Evolutionary conservation across 2,329 filamentous ascomycete species (phyloP).

Genomic region (Pseudonectria foliicola): DNA sequence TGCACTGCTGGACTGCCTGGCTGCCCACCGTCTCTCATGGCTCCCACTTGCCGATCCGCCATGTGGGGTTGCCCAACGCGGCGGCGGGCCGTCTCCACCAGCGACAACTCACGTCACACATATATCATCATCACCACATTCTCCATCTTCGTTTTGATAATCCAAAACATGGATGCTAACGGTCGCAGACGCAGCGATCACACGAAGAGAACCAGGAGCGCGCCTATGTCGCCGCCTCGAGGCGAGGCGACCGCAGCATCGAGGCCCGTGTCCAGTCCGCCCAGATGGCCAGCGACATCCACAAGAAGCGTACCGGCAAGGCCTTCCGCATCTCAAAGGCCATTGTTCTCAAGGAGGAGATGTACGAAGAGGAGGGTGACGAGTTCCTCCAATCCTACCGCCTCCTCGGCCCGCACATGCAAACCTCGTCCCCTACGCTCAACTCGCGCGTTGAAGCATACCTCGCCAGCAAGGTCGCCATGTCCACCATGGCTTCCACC

Average conservation of each 20-base stretch:
- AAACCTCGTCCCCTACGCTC: conserved; percentile 52
- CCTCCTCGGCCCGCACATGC: conserved; percentile 54
- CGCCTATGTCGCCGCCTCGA: conserved; percentile 86
- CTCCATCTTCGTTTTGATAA: too few species aligned
- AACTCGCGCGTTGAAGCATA: conserved; percentile 52
- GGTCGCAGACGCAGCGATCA: conserved; percentile 58
- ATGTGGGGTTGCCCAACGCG: too few species aligned
- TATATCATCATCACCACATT: too few species aligned
- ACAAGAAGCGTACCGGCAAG: conserved; percentile 83
- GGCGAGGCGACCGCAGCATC: conserved; percentile 76
- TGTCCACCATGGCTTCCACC: conserved; percentile 33
- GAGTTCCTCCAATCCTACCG: conserved; percentile 63
- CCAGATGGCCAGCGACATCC: conserved; percentile 79
- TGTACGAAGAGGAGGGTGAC: conserved; percentile 94
- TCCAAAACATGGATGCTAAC: too few species aligned
- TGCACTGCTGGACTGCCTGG: too few species aligned
- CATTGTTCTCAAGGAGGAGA: conserved; percentile 83
- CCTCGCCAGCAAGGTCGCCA: conserved; percentile 34
- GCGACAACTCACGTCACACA: too few species aligned
- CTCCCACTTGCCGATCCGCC: too few species aligned
- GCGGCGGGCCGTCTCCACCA: too few species aligned
- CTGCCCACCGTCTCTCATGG: too few species aligned
- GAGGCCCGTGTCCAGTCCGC: conserved; percentile 87
- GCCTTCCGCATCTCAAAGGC: conserved; percentile 74
- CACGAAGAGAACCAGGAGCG: conserved; percentile 80